Conservation (phyloP, 257 asterid species). For the Voacanga thouarsii region DNA sequence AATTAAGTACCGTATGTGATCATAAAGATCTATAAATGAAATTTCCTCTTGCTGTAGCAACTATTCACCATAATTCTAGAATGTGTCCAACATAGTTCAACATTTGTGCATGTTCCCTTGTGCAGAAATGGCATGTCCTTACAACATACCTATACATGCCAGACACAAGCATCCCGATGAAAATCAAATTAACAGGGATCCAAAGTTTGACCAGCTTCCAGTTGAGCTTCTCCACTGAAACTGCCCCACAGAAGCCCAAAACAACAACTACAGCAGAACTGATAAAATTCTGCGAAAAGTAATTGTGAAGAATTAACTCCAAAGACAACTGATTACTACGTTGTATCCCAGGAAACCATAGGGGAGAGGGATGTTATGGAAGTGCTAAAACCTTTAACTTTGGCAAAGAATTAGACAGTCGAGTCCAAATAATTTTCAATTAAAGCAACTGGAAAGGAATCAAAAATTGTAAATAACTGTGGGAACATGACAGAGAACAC, state of each 20-base stretch:
- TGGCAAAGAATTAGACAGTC: background rate
- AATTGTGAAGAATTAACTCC: slow-evolving; percentile 6
- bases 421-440: slow-evolving; percentile 1
- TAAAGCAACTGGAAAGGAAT: background rate
- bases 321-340: too few relatives aligned
- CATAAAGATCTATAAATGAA: background rate
- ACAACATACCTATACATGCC: slow-evolving; percentile 48
- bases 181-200: slow-evolving; percentile 48
- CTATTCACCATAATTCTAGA: background rate
- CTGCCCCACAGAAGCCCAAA: slow-evolving; percentile 44
- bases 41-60: background rate
- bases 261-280: slow-evolving; percentile 35
- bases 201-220: slow-evolving; percentile 45
- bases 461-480: slow-evolving; percentile 4
- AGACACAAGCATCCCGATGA: slow-evolving; percentile 52
- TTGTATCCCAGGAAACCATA: background rate
- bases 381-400: background rate
- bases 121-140: background rate
- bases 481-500: background rate
- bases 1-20: slow-evolving; percentile 1
- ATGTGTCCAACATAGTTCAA: background rate
- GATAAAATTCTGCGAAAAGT: slow-evolving; percentile 40
- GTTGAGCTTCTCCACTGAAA: slow-evolving; percentile 39
- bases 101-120: background rate
- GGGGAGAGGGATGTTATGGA: background rate